Evolutionary conservation across 140 eudicot genomes (phyloP).

Genomic region (Stevia rebaudiana): DNA sequence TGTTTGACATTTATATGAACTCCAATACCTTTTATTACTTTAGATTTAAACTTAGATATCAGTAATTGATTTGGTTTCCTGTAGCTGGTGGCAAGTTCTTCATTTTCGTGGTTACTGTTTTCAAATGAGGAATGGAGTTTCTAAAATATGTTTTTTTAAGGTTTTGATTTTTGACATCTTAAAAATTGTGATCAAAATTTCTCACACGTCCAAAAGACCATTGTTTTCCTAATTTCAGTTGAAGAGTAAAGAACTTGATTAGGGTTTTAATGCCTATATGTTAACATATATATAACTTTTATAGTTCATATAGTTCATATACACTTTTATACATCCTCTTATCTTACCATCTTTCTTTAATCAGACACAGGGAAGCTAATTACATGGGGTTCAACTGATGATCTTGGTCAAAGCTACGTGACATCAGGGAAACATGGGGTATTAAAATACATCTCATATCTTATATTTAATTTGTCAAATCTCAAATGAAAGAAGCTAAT

Average conservation of each 20-base stretch:
- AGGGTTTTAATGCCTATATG: background rate
- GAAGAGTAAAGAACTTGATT: background rate
- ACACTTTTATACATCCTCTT: background rate
- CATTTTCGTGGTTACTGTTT: background rate
- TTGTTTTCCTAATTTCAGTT: background rate
- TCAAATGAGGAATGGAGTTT: background rate
- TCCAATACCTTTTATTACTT: background rate
- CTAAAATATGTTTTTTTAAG: background rate
- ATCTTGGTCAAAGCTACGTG: slow-evolving; percentile 94
- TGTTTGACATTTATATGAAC: slow-evolving; percentile 1
- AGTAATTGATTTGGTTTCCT: background rate
- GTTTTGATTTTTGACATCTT: background rate
- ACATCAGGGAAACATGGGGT: slow-evolving; percentile 99
- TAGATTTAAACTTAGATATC: background rate
- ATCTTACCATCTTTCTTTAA: background rate
- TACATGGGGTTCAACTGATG: slow-evolving; percentile 99
- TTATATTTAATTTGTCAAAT: background rate
- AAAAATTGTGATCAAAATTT: background rate
- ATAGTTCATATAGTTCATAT: background rate
- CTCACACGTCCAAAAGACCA: background rate
- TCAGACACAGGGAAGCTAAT: slow-evolving; percentile 87
- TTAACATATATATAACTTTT: background rate
- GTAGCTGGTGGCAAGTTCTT: background rate
- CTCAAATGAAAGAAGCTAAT: slow-evolving; percentile 23
- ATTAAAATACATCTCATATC: slow-evolving; percentile 26